These are phyloP conservation scores for Candida labiduridarum DNA, from an alignment of 1,139 yeast species.

Conservation along the genomic window DNA sequence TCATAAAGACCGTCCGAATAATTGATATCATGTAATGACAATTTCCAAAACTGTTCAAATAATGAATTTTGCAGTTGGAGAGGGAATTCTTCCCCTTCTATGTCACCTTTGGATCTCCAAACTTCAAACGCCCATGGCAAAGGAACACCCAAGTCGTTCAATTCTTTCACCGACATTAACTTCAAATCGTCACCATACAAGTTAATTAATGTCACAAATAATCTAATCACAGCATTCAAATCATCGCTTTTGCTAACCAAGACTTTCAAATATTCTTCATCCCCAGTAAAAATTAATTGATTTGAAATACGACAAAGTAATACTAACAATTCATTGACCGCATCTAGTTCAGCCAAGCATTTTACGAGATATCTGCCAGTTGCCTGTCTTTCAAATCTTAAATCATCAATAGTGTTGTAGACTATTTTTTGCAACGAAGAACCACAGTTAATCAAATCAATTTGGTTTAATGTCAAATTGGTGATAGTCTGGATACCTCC, in stretches of 20 bases:
- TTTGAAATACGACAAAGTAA: constrained; percentile 58
- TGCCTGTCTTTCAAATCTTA: constrained; percentile 45
- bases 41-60: constrained; percentile 71
- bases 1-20: constrained; percentile 56
- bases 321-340: constrained; percentile 65
- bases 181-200: constrained; percentile 48
- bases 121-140: constrained; percentile 75
- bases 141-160: constrained; percentile 52
- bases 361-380: constrained; percentile 59
- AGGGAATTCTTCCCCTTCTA: constrained; percentile 13
- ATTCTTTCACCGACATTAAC: constrained; percentile 48
- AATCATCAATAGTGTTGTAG: constrained; percentile 63
- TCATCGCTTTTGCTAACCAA: constrained; percentile 76
- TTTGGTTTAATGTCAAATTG: constrained; percentile 66
- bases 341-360: constrained; percentile 46
- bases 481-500: constrained; percentile 77
- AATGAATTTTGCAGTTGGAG: constrained; percentile 35
- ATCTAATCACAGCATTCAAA: constrained; percentile 61
- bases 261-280: constrained; percentile 64
- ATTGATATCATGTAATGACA: constrained; percentile 73
- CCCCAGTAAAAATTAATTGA: constrained; percentile 43
- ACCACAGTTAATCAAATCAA: constrained; percentile 70
- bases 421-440: constrained; percentile 57
- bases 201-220: constrained; percentile 60
- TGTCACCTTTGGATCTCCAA: constrained; percentile 56